Conservation (phyloP, 257 asterid genomes). For the Przewalskia tangutica region DNA sequence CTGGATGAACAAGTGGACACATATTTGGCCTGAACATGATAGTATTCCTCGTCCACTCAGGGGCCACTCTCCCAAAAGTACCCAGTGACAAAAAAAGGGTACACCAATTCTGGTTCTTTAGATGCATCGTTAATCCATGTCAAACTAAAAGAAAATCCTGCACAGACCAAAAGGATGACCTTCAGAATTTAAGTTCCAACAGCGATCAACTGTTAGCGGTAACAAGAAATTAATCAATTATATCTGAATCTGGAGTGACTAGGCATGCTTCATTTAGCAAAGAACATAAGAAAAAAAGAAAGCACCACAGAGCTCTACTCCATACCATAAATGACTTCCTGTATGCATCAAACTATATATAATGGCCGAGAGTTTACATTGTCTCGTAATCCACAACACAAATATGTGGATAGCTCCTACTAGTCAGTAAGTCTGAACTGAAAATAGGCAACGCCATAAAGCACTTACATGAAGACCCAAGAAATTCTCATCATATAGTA, state of each 20-base stretch:
- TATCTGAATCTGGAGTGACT: neutral
- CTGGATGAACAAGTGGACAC: slow-evolving; percentile 48
- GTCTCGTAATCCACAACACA: neutral
- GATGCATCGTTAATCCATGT: slow-evolving; percentile 40
- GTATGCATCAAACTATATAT: neutral
- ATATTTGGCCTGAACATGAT: slow-evolving; percentile 53
- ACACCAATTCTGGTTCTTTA: slow-evolving; percentile 48
- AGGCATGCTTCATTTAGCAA: neutral
- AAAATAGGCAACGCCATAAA: neutral
- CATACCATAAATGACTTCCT: neutral
- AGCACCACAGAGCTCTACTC: neutral
- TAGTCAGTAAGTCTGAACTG: neutral
- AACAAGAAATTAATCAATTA: neutral
- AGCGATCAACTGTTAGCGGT: neutral
- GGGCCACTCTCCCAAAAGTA: slow-evolving; percentile 69
- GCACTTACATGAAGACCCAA: neutral
- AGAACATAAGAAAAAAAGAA: neutral
- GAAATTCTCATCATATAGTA: neutral
- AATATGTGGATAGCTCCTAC: neutral
- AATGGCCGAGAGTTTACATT: neutral
- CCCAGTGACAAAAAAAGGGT: slow-evolving; percentile 51
- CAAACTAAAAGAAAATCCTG: slow-evolving; percentile 74
- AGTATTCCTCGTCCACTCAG: slow-evolving; percentile 70
- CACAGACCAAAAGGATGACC: neutral
- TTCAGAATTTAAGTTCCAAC: neutral